Base-by-base conservation (phyloP, 176 grass and related monocot species). In the Poa annua region DNA sequence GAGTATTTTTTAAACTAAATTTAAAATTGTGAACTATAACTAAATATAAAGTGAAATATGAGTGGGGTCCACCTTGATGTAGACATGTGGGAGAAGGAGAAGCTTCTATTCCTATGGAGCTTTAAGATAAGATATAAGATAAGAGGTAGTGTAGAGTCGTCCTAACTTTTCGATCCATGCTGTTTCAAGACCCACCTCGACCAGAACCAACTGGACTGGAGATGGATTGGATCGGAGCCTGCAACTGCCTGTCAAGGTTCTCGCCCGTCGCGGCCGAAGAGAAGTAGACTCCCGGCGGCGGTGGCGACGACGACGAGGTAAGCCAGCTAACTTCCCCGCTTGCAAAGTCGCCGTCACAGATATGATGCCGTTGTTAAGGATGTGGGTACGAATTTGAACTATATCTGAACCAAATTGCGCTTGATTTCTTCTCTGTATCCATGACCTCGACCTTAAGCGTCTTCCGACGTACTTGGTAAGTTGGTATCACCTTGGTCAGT, bases 231-330 rank as follows among this genome's bases (percentile, higher is more conserved):
- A 29, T 29, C 29, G 29, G 29, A 29, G 44, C 44, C 66, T 39
- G 19, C 34, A 68, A 2, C 66, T 42, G 4, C 66, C 19, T 4
- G 19, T 39, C 64, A 68, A 68, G 35, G n/a, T 4, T n/a, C 19
- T 60, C 35, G 66, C 4, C 36, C 66, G n/a, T 41, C 66, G 66
- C n/a, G 66, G 36, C 66, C 66, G 66, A 69, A n/a, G 36, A 19
- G 20, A 68, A 68, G 35, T 41, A 41, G 35, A 41, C 65, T 41
- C 65, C 19, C 20, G 35, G 35, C 9, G 9, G 65, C 17, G 65
- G 9, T 19, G 65, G 20, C 65, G 20, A 5, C 65, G 65, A 20
- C 19, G 65, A 41, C 65, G 20, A 5, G 66, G 66, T 69, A 69
- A 69, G 66, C 36, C 36, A 69, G 36, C 36, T 20, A 69, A 42